Conservation (phyloP, 1,139 yeast genomes). For the Diutina mesorugosa region DNA sequence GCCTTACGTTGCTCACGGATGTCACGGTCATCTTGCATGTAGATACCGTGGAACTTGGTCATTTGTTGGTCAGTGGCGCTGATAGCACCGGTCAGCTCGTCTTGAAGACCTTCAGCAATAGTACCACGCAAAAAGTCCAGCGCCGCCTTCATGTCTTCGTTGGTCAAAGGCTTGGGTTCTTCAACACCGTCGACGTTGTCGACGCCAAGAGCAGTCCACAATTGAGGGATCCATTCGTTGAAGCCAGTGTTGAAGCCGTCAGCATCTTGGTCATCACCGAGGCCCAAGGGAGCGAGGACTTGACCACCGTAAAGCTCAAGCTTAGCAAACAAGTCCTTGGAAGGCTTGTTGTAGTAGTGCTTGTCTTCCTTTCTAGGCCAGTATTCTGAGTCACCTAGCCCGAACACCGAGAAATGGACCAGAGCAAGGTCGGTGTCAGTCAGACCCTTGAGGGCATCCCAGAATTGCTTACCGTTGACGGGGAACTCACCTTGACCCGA, state of each 20-base stretch:
- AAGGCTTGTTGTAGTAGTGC: constrained; percentile 90
- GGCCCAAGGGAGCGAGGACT: constrained; percentile 61
- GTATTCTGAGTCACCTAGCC: constrained; percentile 87
- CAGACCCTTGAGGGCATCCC: constrained; percentile 70
- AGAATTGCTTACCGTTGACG: constrained; percentile 80
- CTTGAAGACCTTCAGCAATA: constrained; percentile 74
- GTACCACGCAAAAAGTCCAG: constrained; percentile 89
- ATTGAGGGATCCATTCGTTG: constrained; percentile 69
- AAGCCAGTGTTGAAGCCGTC: constrained; percentile 91
- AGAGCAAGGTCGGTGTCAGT: constrained; percentile 63
- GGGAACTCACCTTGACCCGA: constrained; percentile 99
- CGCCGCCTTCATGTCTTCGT: constrained; percentile 86
- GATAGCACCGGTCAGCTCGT: constrained; percentile 82
- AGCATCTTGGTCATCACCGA: constrained; percentile 96
- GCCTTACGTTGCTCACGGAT: constrained; percentile 85
- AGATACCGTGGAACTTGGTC: constrained; percentile 95
- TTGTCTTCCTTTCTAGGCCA: constrained; percentile 98
- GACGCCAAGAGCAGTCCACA: constrained; percentile 88
- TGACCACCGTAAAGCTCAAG: constrained; percentile 62
- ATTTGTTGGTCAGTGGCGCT: constrained; percentile 89
- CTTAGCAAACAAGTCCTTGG: constrained; percentile 55
- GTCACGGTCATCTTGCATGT: constrained; percentile 98
- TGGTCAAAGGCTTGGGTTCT: constrained; percentile 92
- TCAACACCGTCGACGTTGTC: constrained; percentile 75
- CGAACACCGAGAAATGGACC: constrained; percentile 67